Percentiles rank a stretch among this genome's conserved stretches.
These are phyloP conservation scores for Pseudozyma sp. DNA, from an alignment of 1,284 basidiomycete species.

Conservation along the genomic window DNA sequence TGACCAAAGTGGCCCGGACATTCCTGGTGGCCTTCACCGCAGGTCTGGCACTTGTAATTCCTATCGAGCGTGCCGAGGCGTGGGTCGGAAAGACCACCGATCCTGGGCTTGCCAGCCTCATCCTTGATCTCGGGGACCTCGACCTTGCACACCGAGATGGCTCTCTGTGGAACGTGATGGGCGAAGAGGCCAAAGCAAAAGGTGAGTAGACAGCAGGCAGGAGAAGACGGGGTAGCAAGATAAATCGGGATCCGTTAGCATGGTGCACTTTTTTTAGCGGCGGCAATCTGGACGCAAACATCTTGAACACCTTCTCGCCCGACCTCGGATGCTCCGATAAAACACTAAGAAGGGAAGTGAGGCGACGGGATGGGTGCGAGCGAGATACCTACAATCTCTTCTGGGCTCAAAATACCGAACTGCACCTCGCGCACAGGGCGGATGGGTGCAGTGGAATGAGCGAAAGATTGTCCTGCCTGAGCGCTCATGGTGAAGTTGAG, in stretches of 20 bases:
- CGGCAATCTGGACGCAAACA: constrained; percentile 17
- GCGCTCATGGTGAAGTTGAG: constrained; percentile 39
- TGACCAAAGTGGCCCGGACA: constrained; percentile 97
- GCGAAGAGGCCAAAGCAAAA: constrained; percentile 2
- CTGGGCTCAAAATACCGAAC: constrained; percentile 99
- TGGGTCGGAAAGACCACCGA: constrained; percentile 94
- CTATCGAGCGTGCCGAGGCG: constrained; percentile 97
- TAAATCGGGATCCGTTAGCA: constrained; percentile 19
- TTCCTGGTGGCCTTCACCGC: constrained; percentile 77
- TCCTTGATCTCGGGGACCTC: constrained; percentile 99
- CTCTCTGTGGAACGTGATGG: constrained; percentile 75
- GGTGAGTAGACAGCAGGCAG: constrained; percentile 1
- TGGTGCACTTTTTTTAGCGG: not conserved
- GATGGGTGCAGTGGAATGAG: constrained; percentile 91
- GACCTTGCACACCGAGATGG: constrained; percentile 96
- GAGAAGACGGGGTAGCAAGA: not conserved
- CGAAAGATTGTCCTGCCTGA: constrained; percentile 69
- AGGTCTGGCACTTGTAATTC: constrained; percentile 99
- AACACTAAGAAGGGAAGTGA: not conserved
- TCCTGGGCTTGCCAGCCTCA: constrained; percentile 85
- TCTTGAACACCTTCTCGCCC: no score
- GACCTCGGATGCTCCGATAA: not conserved
- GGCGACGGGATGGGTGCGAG: constrained; percentile 10
- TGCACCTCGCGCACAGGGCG: constrained; percentile 89
- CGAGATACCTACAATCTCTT: constrained; percentile 79